These are phyloP conservation scores for Blakeslea trispora DNA, from an alignment of 371 early-diverging fungal genomes.

Conservation along the genomic window DNA sequence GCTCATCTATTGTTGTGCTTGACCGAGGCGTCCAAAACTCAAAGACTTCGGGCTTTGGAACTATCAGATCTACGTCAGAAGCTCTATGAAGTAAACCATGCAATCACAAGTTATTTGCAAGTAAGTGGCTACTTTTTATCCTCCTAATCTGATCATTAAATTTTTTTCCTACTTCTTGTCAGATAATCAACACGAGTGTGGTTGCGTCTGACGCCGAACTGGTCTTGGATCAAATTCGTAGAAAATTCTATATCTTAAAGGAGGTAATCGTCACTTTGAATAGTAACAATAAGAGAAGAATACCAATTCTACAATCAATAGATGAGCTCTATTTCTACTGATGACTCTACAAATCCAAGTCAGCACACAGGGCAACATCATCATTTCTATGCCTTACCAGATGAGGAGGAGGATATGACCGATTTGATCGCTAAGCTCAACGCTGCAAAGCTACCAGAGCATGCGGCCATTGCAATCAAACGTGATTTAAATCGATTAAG, in stretches of 20 bases:
- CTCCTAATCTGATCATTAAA: no score
- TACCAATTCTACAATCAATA: not conserved
- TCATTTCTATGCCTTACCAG: conserved; percentile 9
- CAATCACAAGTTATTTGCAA: conserved; percentile 72
- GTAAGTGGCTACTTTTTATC: conserved; percentile 33
- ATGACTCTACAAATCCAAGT: not conserved
- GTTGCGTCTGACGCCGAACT: conserved; percentile 14
- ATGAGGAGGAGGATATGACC: conserved; percentile 66
- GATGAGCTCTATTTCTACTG: not conserved
- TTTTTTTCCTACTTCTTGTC: not conserved
- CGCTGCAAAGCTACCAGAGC: conserved; percentile 61
- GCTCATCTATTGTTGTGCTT: conserved; percentile 70
- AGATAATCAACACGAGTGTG: conserved; percentile 19
- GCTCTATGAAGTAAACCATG: conserved; percentile 52
- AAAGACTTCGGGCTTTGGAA: conserved; percentile 67
- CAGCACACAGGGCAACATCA: not conserved
- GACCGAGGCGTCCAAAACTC: conserved; percentile 64
- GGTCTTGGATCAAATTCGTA: conserved; percentile 64
- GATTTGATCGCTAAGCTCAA: conserved; percentile 59
- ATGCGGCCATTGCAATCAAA: conserved; percentile 62
- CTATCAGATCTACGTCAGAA: conserved; percentile 55
- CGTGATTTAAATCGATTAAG: conserved; percentile 74
- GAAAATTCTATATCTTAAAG: conserved; percentile 77
- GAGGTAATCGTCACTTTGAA: conserved; percentile 51
- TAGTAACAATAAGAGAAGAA: not conserved